Evolutionary conservation across 805 yeast genomes (phyloP).

Genomic region (Priceomyces fermenticarens): DNA sequence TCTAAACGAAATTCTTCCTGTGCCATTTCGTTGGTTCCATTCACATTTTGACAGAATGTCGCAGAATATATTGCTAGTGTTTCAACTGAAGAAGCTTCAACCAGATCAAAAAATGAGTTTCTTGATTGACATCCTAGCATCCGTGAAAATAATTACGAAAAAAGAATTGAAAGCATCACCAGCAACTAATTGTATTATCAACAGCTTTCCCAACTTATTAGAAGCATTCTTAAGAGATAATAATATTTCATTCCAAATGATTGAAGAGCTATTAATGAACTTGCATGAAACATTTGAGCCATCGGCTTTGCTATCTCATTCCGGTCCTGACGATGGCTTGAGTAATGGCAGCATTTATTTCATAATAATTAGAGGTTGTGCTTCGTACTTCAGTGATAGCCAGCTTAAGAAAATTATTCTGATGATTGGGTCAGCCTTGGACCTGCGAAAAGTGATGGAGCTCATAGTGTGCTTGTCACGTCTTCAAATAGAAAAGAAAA

Average conservation of each 20-base stretch:
- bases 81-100: slow-evolving; percentile 21
- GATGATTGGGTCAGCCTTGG: slow-evolving; percentile 12
- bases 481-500: slow-evolving; percentile 7
- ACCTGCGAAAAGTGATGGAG: slow-evolving; percentile 15
- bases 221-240: slow-evolving; percentile 17
- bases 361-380: slow-evolving; percentile 8
- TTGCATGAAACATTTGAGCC: slow-evolving; percentile 34
- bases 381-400: slow-evolving; percentile 6
- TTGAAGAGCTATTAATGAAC: slow-evolving; percentile 21
- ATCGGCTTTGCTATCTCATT: slow-evolving; percentile 13
- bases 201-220: slow-evolving; percentile 25
- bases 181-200: slow-evolving; percentile 30
- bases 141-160: slow-evolving; percentile 24
- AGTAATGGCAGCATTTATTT: slow-evolving; percentile 11
- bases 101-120: slow-evolving; percentile 22
- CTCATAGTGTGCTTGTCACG: slow-evolving; percentile 16
- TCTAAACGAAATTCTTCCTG: slow-evolving; percentile 27
- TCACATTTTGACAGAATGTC: slow-evolving; percentile 28
- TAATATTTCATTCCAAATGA: slow-evolving; percentile 14
- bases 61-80: slow-evolving; percentile 19
- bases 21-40: slow-evolving; percentile 34
- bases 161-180: slow-evolving; percentile 28
- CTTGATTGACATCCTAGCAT: slow-evolving; percentile 21
- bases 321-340: slow-evolving; percentile 2
- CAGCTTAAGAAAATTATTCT: slow-evolving; percentile 13